Evolutionary conservation across 345 rosid genomes (phyloP).

Genomic region (Psidium friedrichsthalianum): DNA sequence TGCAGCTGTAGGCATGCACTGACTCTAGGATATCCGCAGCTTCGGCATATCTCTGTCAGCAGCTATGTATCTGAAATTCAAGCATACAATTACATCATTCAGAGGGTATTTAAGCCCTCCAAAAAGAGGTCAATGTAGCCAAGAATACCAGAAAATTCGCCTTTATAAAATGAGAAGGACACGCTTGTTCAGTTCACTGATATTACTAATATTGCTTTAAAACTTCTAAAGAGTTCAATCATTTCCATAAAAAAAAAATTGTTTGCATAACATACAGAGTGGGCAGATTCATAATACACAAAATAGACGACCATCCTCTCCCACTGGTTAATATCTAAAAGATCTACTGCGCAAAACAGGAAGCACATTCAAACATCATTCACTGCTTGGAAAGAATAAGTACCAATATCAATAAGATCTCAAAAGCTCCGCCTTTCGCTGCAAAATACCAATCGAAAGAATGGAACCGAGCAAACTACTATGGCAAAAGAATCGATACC

Average conservation of each 20-base stretch:
- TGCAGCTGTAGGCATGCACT: conserved; percentile 73
- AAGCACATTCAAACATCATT: neutral
- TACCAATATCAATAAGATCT: neutral
- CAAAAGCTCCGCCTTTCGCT: neutral
- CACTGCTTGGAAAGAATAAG: neutral
- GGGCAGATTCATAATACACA: neutral
- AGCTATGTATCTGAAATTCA: conserved; percentile 40
- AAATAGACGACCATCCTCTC: neutral
- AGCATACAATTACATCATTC: neutral
- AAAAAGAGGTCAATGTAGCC: neutral
- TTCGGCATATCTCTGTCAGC: conserved; percentile 77
- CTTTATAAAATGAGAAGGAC: neutral
- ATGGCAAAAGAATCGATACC: conserved; percentile 21
- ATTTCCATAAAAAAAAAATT: neutral
- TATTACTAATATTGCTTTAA: neutral
- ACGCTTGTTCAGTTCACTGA: neutral
- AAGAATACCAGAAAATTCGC: neutral
- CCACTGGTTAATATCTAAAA: neutral
- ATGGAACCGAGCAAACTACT: neutral
- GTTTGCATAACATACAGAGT: neutral
- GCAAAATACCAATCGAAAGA: neutral
- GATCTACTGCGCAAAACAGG: neutral
- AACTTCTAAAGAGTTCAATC: neutral
- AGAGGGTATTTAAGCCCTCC: neutral
- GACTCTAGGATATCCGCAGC: conserved; percentile 76